Conservation (phyloP, 352 stramenopile genomes). For the Phytophthora citrophthora region DNA sequence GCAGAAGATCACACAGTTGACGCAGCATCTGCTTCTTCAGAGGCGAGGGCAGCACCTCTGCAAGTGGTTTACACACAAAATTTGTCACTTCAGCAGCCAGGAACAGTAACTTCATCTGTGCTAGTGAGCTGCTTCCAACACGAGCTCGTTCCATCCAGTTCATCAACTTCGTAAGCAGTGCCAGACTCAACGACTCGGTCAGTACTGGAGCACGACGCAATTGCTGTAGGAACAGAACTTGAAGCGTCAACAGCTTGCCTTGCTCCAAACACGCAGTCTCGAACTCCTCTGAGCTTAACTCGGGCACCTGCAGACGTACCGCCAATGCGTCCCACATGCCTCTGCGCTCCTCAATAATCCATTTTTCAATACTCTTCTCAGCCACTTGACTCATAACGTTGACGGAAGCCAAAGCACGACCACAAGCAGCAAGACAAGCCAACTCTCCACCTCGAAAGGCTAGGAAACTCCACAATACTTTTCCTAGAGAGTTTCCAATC, state of each 20-base stretch:
- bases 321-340: conserved; percentile 70
- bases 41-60: conserved; percentile 56
- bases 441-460: conserved; percentile 82
- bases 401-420: conserved; percentile 80
- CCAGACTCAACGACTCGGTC: conserved; percentile 73
- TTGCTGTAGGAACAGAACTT: conserved; percentile 83
- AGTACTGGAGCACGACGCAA: conserved; percentile 61
- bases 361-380: conserved; percentile 87
- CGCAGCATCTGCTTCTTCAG: conserved; percentile 86
- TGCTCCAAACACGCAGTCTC: conserved; percentile 72
- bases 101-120: conserved; percentile 88
- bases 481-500: conserved; percentile 65
- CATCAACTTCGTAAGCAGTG: conserved; percentile 75
- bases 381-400: conserved; percentile 83
- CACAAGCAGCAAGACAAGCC: conserved; percentile 71
- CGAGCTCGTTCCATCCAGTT: conserved; percentile 76
- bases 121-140: conserved; percentile 49
- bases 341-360: conserved; percentile 80
- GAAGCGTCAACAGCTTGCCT: conserved; percentile 78
- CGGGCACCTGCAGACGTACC: conserved; percentile 66
- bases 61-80: conserved; percentile 69
- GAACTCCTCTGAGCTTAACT: conserved; percentile 85
- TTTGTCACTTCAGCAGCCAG: conserved; percentile 78
- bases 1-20: conserved; percentile 64
- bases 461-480: conserved; percentile 82